These are phyloP conservation scores for Tulasnella sp. DNA, from an alignment of 768 basidiomycete species.

Conservation along the genomic window DNA sequence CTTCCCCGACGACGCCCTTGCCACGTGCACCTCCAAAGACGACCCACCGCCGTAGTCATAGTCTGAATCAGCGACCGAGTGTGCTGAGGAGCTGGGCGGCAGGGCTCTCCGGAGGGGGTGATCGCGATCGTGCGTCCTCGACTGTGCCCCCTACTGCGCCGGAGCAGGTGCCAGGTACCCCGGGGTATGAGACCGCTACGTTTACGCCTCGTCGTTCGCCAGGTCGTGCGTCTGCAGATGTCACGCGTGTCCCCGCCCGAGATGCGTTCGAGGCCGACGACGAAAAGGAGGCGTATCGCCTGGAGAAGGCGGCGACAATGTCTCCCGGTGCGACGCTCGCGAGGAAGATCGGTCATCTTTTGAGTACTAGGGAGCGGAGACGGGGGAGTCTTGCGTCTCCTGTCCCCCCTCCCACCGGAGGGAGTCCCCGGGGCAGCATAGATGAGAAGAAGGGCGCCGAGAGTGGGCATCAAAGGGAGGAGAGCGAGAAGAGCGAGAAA, in stretches of 20 bases:
- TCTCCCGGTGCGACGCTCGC: conserved; percentile 61
- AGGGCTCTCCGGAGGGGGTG: conserved; percentile 35
- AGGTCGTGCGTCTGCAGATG: conserved; percentile 4
- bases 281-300: conserved; percentile 24
- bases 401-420: neutral
- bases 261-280: neutral
- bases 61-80: conserved; percentile 61
- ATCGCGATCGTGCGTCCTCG: conserved; percentile 33
- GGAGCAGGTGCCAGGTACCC: neutral
- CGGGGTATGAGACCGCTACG: neutral
- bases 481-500: conserved; percentile 25
- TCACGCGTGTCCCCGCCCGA: neutral
- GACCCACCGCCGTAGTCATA: conserved; percentile 72
- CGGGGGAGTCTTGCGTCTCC: conserved; percentile 26
- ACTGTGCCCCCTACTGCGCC: neutral
- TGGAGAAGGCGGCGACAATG: conserved; percentile 25
- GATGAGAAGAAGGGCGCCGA: conserved; percentile 3
- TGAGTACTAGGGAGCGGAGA: conserved; percentile 30
- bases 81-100: conserved; percentile 44
- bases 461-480: conserved; percentile 22
- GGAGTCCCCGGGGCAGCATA: neutral
- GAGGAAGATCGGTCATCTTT: conserved; percentile 59
- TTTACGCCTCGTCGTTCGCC: neutral
- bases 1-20: conserved; percentile 27
- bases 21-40: conserved; percentile 65